Percentiles rank a stretch among this genome's conserved stretches.
Conservation (phyloP, 2,329 filamentous ascomycete genomes). For the Aphanoascus verrucosus region DNA sequence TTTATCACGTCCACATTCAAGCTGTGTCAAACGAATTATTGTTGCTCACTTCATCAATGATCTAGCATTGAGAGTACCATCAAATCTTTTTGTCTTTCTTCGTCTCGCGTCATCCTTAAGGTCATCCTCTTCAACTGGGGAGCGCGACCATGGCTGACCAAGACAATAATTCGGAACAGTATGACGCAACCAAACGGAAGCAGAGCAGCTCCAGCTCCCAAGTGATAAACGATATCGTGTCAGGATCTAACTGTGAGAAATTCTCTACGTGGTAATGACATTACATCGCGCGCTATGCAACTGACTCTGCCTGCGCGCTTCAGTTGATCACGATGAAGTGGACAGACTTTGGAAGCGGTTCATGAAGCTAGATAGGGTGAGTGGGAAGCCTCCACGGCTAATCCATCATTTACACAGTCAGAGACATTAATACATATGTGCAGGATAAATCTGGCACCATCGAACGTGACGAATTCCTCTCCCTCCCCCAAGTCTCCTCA, state of each 20-base stretch:
- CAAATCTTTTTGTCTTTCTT: neutral
- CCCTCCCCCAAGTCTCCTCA: constrained; percentile 90
- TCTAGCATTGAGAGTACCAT: neutral
- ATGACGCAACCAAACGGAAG: constrained; percentile 21
- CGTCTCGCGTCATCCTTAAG: neutral
- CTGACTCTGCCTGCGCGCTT: constrained; percentile 12
- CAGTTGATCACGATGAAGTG: constrained; percentile 95
- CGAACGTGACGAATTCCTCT: constrained; percentile 96
- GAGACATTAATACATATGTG: neutral
- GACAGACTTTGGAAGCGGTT: constrained; percentile 92
- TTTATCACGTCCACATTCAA: neutral
- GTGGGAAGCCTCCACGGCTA: constrained; percentile 2
- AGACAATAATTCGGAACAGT: neutral
- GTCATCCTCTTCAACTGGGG: neutral
- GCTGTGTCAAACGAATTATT: neutral
- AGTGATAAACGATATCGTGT: constrained; percentile 90
- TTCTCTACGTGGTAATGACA: neutral
- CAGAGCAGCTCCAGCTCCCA: constrained; percentile 44
- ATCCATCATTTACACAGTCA: neutral
- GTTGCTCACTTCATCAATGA: constrained; percentile 1
- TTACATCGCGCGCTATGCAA: neutral
- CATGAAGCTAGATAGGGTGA: constrained; percentile 97
- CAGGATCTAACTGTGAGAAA: constrained; percentile 81
- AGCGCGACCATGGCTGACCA: constrained; percentile 3
- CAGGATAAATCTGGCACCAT: constrained; percentile 97